Conservation (phyloP, 176 grass and related monocot genomes). For the maize (Zea mays) region DNA sequence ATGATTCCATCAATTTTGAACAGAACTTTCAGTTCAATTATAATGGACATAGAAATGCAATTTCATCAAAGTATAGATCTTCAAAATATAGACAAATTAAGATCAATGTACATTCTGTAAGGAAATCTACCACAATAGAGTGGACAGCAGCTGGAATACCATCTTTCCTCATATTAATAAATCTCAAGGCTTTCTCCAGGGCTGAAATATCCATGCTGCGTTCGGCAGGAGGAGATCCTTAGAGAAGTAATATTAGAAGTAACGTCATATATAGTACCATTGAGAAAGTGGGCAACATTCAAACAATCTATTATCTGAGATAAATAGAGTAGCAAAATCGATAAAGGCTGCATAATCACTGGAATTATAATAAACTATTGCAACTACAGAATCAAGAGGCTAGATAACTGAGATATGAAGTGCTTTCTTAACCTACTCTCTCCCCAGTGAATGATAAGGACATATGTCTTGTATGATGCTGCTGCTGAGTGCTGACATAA, state of each 20-base stretch:
- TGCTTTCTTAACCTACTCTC: background rate
- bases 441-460: background rate
- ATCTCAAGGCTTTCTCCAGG: slow-evolving; percentile 84
- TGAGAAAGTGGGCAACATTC: slow-evolving; percentile 16
- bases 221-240: slow-evolving; percentile 99
- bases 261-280: slow-evolving; percentile 65
- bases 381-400: background rate
- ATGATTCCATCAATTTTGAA: slow-evolving; percentile 2
- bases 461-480: slow-evolving; percentile 5
- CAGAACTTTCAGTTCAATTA: slow-evolving; percentile 1
- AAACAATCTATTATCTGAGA: slow-evolving; percentile 22
- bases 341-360: slow-evolving; percentile 13
- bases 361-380: slow-evolving; percentile 17
- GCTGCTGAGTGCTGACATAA: background rate
- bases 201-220: slow-evolving; percentile 92
- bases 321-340: slow-evolving; percentile 20
- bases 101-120: slow-evolving; percentile 22
- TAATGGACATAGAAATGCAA: background rate
- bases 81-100: slow-evolving; percentile 2
- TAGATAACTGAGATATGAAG: background rate
- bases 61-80: slow-evolving; percentile 17
- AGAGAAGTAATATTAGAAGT: slow-evolving; percentile 92
- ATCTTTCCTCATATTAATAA: slow-evolving; percentile 84
- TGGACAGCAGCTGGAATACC: slow-evolving; percentile 84
- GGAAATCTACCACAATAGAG: slow-evolving; percentile 80